phyloP scores from a whole-genome alignment of 495 filamentous ascomycete genomes.

The Astrocystis sublimbata region DNA sequence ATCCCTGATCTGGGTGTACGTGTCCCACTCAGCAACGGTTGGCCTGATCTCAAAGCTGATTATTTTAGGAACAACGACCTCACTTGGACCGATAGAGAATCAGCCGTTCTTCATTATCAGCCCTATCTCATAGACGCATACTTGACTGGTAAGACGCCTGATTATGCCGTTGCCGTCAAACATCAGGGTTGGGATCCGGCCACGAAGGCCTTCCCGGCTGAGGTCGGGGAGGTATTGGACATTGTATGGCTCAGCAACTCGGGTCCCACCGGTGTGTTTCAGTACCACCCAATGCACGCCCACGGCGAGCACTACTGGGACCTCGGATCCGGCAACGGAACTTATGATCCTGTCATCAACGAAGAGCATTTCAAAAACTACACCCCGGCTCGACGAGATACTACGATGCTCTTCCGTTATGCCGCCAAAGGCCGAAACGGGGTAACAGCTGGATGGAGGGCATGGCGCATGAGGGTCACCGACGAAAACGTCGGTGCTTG shows the following conservation, averaged over 20 bases:
- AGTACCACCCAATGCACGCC: conserved; percentile 62
- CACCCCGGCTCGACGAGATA: conserved; percentile 54
- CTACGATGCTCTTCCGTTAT: conserved; percentile 57
- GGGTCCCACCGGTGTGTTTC: conserved; percentile 49
- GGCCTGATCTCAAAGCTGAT: neutral
- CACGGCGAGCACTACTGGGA: conserved; percentile 63
- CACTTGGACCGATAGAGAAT: conserved; percentile 51
- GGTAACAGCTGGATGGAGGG: conserved; percentile 56
- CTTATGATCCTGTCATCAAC: conserved; percentile 54
- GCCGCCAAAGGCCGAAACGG: conserved; percentile 33
- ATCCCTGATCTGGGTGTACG: conserved; percentile 32
- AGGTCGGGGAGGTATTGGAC: conserved; percentile 62
- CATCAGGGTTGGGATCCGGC: conserved; percentile 57
- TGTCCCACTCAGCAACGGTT: neutral
- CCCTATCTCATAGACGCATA: conserved; percentile 62
- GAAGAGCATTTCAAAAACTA: conserved; percentile 47
- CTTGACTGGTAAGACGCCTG: conserved; percentile 42
- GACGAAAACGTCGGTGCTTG: conserved; percentile 55
- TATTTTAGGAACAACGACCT: conserved; percentile 43
- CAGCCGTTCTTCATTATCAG: conserved; percentile 23
- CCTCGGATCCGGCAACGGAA: conserved; percentile 57
- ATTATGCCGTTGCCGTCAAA: conserved; percentile 43
- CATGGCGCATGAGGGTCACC: conserved; percentile 54
- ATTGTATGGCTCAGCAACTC: conserved; percentile 58
- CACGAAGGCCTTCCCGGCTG: conserved; percentile 52